Base-by-base conservation (phyloP, 2,329 filamentous ascomycete genomes). In the Stagonosporopsis rhizophila region DNA sequence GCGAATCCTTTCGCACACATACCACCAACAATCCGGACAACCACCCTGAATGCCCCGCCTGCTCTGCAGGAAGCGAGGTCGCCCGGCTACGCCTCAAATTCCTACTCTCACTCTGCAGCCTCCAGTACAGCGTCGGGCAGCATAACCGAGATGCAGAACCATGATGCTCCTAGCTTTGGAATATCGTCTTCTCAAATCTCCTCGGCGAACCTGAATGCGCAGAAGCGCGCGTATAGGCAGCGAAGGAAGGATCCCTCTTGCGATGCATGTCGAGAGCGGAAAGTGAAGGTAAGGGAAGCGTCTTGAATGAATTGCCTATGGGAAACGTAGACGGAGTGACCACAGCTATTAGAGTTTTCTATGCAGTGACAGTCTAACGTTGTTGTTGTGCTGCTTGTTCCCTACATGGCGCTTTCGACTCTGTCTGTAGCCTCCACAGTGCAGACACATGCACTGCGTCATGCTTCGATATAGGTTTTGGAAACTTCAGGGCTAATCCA, bases 171-270 rank as follows among this genome's bases (percentile, higher is more conserved):
- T 63, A 55, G 48, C 38, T 37, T 81, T 76, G 78, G 68, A 61
- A 77, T 77, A 66, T 80, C 68, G 52, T 79, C 64, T 30, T 77
- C 63, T 41, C 77, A 70, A 65, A 77, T 72, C 44, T 75, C 72
- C 22, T 76, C 80, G 22, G 80, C 83, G 34, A 82, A 81, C 66
- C 75, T 85, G 62, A 89, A 90, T 65, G 85, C 89, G 28, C 92
- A 96, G 75, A 98, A 98, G 77, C 84, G 95, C 72, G 94, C 95
- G 2, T 99, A 98, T 79, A 87, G 95, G 22, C 95, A 99, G 75
- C 84, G 95, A 64, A 86, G 95, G 66, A 99, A 99, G 74, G 95
- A 99, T 69, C 95, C 95, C 1, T 98, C 92, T 71, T 99, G 95
- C 76, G 95, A 99, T 80, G 95, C 95, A 46, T 99, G 95, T 75